These are phyloP conservation scores for Malassezia yamatoensis DNA, from an alignment of 1,284 basidiomycete genomes.

Conservation along the genomic window DNA sequence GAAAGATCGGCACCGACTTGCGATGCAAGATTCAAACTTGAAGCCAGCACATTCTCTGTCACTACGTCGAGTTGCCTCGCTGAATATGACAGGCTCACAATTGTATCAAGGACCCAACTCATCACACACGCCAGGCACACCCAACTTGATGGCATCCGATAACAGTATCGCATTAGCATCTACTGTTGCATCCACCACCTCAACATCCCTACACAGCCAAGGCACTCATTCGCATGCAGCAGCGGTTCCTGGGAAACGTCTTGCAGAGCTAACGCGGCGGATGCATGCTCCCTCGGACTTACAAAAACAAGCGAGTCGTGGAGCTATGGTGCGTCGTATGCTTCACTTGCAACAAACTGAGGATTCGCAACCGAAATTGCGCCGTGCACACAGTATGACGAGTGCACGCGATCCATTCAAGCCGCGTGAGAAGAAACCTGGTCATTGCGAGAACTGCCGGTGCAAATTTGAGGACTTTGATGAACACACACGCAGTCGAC, in stretches of 20 bases:
- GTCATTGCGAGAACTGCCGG: constrained; percentile 96
- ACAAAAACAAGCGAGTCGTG: constrained; percentile 16
- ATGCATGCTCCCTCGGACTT: constrained; percentile 25
- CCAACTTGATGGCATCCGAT: constrained; percentile 41
- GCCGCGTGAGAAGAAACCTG: constrained; percentile 67
- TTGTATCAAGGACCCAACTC: constrained; percentile 2
- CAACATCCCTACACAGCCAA: constrained; percentile 41
- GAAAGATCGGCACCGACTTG: constrained; percentile 18
- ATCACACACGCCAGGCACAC: constrained; percentile 16
- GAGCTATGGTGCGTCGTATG: constrained; percentile 33
- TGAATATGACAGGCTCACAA: constrained; percentile 50
- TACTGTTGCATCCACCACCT: constrained; percentile 74
- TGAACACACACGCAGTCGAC: constrained; percentile 68
- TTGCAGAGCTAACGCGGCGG: constrained; percentile 30
- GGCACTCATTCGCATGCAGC: constrained; percentile 5
- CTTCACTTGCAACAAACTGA: constrained; percentile 20
- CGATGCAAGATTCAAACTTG: constrained; percentile 10
- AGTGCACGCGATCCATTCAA: constrained; percentile 15
- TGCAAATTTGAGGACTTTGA: constrained; percentile 81
- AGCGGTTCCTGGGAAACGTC: constrained; percentile 28
- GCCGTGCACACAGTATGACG: constrained; percentile 16
- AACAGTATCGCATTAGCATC: constrained; percentile 89
- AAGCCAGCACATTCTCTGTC: constrained; percentile 20
- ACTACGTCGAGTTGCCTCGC: constrained; percentile 64
- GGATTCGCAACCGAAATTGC: constrained; percentile 7